These are phyloP conservation scores for Backusella sp. DNA, from an alignment of 192 early-diverging fungal species.

Conservation along the genomic window DNA sequence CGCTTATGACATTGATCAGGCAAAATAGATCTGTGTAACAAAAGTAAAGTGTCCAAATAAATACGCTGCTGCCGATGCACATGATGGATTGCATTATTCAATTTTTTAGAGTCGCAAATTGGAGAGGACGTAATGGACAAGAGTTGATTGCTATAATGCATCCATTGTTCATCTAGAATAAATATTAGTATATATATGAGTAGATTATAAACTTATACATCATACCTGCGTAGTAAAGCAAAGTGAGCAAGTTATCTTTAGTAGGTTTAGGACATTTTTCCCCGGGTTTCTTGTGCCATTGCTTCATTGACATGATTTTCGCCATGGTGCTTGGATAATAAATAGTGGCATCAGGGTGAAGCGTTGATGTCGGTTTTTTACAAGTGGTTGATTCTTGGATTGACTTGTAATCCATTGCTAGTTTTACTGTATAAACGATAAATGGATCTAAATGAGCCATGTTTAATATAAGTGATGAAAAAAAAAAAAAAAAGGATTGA, in stretches of 20 bases:
- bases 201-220: not conserved
- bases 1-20: conserved; percentile 1
- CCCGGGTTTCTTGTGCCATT: not conserved
- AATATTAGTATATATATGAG: not conserved
- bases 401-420: conserved; percentile 13
- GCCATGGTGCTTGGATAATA: not conserved
- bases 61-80: conserved; percentile 16
- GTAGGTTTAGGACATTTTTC: not conserved
- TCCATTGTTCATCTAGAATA: conserved; percentile 12
- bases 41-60: conserved; percentile 11
- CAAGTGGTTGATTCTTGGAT: not conserved
- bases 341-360: not conserved
- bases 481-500: not conserved
- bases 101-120: not conserved
- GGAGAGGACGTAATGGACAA: too few species aligned
- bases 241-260: not conserved
- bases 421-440: conserved; percentile 9
- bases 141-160: not conserved
- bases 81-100: not conserved
- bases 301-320: not conserved
- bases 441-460: conserved; percentile 14
- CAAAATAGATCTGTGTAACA: not conserved
- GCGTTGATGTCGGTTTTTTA: not conserved
- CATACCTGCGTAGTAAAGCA: conserved; percentile 12
- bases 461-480: not conserved